These are phyloP conservation scores for Colletotrichum echinochloae DNA, from an alignment of 2,329 filamentous ascomycete genomes.

Conservation along the genomic window DNA sequence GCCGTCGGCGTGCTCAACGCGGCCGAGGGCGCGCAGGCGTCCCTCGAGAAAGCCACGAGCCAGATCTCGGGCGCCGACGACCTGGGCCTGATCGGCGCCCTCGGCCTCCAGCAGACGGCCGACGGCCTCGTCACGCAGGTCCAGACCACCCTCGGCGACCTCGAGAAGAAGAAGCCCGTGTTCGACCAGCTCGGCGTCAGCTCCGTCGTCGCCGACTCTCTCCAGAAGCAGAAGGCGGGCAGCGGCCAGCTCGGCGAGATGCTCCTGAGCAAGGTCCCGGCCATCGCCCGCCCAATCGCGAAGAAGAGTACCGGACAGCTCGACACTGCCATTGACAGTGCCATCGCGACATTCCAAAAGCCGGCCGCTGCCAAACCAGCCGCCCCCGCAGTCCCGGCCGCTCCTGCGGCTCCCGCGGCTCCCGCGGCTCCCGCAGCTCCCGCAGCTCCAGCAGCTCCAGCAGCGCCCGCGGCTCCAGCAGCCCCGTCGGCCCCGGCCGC, in stretches of 20 bases:
- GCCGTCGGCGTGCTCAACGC: slow-evolving; percentile 23
- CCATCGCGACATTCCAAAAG: slow-evolving; percentile 23
- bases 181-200: slow-evolving; percentile 36
- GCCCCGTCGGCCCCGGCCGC: background rate
- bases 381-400: background rate
- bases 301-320: slow-evolving; percentile 35
- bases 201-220: slow-evolving; percentile 21
- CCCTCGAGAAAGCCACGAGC: slow-evolving; percentile 1
- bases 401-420: background rate
- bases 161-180: slow-evolving; percentile 34
- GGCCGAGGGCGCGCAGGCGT: slow-evolving; percentile 17
- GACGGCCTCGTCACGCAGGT: slow-evolving; percentile 17
- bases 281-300: slow-evolving; percentile 34
- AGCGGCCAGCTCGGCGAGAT: slow-evolving; percentile 13
- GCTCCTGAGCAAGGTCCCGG: slow-evolving; percentile 34
- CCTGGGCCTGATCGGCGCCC: slow-evolving; percentile 25
- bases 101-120: slow-evolving; percentile 36
- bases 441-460: background rate
- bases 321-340: slow-evolving; percentile 22
- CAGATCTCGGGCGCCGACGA: slow-evolving; percentile 26
- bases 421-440: background rate
- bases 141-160: slow-evolving; percentile 31
- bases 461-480: background rate
- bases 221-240: slow-evolving; percentile 29
- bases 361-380: background rate